phyloP scores from a whole-genome alignment of 169 alveolate genomes.

The Cystoisospora suis region DNA sequence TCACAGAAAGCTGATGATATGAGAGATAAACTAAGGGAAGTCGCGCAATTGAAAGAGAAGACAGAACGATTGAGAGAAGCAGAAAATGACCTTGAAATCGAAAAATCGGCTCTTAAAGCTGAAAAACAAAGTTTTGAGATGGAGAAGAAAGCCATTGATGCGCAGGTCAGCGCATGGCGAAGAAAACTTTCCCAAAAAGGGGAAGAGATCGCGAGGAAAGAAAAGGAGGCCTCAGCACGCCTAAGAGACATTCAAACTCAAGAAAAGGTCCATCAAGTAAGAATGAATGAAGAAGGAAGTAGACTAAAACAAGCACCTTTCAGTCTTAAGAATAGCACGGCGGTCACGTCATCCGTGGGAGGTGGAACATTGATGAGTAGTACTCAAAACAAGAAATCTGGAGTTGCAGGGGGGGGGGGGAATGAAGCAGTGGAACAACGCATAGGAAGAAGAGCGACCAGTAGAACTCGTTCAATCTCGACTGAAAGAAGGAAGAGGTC shows the following conservation, averaged over 20 bases:
- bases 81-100: not conserved
- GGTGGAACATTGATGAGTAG: too few species aligned
- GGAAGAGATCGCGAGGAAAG: not conserved
- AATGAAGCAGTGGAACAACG: too few species aligned
- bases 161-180: not conserved
- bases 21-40: not conserved
- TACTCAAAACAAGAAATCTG: too few species aligned
- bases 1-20: not conserved
- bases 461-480: too few species aligned
- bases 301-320: too few species aligned
- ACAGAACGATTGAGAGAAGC: not conserved
- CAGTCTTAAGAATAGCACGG: too few species aligned
- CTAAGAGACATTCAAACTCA: not conserved
- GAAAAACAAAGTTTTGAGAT: conserved; percentile 1
- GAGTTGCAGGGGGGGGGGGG: too few species aligned
- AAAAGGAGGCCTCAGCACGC: not conserved
- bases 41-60: not conserved
- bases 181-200: not conserved
- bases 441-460: too few species aligned
- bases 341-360: too few species aligned
- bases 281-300: not conserved
- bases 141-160: not conserved
- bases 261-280: not conserved
- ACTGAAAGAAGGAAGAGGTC: too few species aligned
- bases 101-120: not conserved